Evolutionary conservation across 257 asterid genomes (phyloP).

Genomic region (Nicotiana otophora): DNA sequence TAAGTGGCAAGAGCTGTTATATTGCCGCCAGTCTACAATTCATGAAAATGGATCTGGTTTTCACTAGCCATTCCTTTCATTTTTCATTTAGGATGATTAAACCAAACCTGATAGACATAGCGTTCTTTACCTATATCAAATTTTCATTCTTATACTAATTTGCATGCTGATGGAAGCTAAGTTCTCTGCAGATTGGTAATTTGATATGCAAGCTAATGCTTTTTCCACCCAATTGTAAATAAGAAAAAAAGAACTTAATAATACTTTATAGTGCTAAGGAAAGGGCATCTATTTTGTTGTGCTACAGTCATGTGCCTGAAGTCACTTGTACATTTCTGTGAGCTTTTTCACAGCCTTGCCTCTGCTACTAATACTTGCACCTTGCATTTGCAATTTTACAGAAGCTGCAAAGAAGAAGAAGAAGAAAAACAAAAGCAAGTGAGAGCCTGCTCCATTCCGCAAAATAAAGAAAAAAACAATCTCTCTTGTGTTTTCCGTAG

Average conservation of each 20-base stretch:
- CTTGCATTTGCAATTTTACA: conserved; percentile 24
- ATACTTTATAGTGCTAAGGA: not conserved
- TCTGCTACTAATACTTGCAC: conserved; percentile 12
- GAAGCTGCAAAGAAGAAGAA: conserved; percentile 93
- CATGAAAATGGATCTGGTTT: not conserved
- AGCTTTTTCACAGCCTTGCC: not conserved
- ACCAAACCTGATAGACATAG: not conserved
- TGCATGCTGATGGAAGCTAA: not conserved
- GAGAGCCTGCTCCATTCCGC: conserved; percentile 22
- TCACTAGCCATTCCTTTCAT: not conserved
- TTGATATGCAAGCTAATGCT: not conserved
- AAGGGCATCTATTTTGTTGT: not conserved
- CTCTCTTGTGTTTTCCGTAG: conserved; percentile 7
- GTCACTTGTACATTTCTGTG: not conserved
- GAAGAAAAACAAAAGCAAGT: conserved; percentile 94
- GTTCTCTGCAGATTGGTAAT: not conserved
- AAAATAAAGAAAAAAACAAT: not conserved
- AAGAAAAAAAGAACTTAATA: not conserved
- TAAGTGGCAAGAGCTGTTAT: not conserved
- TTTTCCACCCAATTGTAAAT: not conserved
- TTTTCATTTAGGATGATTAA: not conserved
- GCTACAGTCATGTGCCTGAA: not conserved
- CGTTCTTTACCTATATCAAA: not conserved
- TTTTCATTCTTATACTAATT: not conserved
- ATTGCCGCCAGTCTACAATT: not conserved